phyloP scores from a whole-genome alignment of 768 basidiomycete species.

The Coprinopsis cinerea region DNA sequence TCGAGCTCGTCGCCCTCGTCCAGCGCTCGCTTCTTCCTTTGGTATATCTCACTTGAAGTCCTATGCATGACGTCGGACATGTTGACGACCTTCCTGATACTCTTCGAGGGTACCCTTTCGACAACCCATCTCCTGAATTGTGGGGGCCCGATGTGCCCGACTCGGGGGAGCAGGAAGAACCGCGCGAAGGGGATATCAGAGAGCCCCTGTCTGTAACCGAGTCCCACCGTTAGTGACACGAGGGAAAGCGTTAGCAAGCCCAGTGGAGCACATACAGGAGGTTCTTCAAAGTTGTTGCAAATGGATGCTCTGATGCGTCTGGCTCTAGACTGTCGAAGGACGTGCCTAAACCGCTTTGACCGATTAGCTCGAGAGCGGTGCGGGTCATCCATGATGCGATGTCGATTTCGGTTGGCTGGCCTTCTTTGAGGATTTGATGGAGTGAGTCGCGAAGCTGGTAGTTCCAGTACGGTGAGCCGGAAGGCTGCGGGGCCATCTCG shows the following conservation, averaged over 20 bases:
- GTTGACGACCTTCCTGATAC: slow-evolving; percentile 5
- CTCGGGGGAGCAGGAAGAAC: slow-evolving; percentile 13
- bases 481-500: not conserved
- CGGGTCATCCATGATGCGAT: slow-evolving; percentile 22
- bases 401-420: slow-evolving; percentile 22
- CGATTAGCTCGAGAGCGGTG: slow-evolving; percentile 26
- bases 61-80: slow-evolving; percentile 27
- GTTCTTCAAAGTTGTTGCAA: slow-evolving; percentile 18
- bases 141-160: slow-evolving; percentile 21
- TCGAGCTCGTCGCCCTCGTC: slow-evolving; percentile 30
- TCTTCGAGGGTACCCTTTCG: slow-evolving; percentile 5
- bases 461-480: not conserved
- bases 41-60: slow-evolving; percentile 27
- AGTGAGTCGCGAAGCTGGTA: slow-evolving; percentile 24
- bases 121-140: slow-evolving; percentile 19
- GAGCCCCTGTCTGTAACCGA: not conserved
- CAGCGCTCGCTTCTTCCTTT: slow-evolving; percentile 29
- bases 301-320: slow-evolving; percentile 19
- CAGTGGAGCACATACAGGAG: slow-evolving; percentile 22
- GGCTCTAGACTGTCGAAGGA: slow-evolving; percentile 24
- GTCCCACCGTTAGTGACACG: not conserved
- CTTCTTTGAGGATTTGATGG: slow-evolving; percentile 16
- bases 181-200: not conserved
- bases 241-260: not conserved
- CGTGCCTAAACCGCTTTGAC: slow-evolving; percentile 25